Conservation (phyloP, 2,329 filamentous ascomycete species). For the Mycosphaerella sp. region DNA sequence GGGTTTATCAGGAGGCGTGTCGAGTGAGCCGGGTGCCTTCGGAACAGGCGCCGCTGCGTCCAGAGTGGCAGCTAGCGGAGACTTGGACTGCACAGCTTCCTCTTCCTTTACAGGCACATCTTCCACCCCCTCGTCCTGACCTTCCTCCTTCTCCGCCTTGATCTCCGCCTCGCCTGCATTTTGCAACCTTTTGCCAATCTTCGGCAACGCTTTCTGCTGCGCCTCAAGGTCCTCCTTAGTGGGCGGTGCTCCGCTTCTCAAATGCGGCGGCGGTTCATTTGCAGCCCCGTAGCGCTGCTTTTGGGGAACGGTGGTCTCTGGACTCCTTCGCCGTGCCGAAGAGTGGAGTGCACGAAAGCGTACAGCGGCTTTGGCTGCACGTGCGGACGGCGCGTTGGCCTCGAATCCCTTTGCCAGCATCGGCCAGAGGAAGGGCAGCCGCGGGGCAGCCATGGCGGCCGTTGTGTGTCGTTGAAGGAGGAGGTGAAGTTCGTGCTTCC, state of each 20-base stretch:
- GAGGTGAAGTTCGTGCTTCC: too few species aligned
- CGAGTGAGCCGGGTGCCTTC: slow-evolving; percentile 11
- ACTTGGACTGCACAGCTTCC: slow-evolving; percentile 2
- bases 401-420: slow-evolving; percentile 37
- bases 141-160: slow-evolving; percentile 15
- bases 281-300: slow-evolving; percentile 42
- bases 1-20: slow-evolving; percentile 21
- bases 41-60: slow-evolving; percentile 16
- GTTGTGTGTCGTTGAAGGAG: background rate
- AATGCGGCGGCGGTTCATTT: slow-evolving; percentile 41
- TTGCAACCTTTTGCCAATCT: slow-evolving; percentile 30
- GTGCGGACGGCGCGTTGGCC: slow-evolving; percentile 19
- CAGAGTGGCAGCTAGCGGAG: slow-evolving; percentile 22
- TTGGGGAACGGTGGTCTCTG: slow-evolving; percentile 26
- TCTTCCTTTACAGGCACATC: slow-evolving; percentile 19
- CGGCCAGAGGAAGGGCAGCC: slow-evolving; percentile 44
- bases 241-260: slow-evolving; percentile 22
- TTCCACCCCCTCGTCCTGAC: slow-evolving; percentile 6
- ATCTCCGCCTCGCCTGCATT: slow-evolving; percentile 26
- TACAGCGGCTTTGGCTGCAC: slow-evolving; percentile 24
- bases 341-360: slow-evolving; percentile 31
- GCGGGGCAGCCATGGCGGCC: slow-evolving; percentile 39
- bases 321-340: slow-evolving; percentile 31
- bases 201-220: slow-evolving; percentile 21
- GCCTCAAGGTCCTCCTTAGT: slow-evolving; percentile 10